Percentiles rank a stretch among this genome's conserved stretches.
phyloP scores from a whole-genome alignment of 2,329 filamentous ascomycete species.

The Madurella mycetomatis region DNA sequence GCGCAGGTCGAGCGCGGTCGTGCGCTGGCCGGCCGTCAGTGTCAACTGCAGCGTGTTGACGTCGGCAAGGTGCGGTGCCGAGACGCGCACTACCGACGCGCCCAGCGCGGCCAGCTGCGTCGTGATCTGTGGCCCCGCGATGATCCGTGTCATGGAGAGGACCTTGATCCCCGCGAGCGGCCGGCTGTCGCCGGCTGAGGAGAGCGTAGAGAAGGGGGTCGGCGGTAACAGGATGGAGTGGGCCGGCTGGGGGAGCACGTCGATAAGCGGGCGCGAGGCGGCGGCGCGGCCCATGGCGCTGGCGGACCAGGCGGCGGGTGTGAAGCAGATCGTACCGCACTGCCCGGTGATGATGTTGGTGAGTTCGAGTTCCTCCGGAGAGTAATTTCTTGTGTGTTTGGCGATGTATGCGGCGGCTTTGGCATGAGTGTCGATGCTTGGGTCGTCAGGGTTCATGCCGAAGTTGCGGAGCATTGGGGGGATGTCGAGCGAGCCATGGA shows the following conservation, averaged over 20 bases:
- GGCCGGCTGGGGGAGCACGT: conserved; percentile 30
- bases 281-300: conserved; percentile 42
- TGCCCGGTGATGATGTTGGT: conserved; percentile 38
- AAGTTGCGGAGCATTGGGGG: conserved; percentile 41
- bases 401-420: conserved; percentile 33
- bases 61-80: conserved; percentile 39
- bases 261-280: conserved; percentile 40
- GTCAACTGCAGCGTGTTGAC: conserved; percentile 38
- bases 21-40: conserved; percentile 45
- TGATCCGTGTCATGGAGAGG: conserved; percentile 46
- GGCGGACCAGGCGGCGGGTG: conserved; percentile 39
- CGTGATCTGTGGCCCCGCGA: conserved; percentile 44
- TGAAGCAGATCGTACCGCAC: conserved; percentile 42
- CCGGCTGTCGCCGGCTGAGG: conserved; percentile 24
- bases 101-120: conserved; percentile 40
- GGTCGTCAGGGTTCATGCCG: conserved; percentile 36
- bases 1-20: conserved; percentile 44
- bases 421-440: conserved; percentile 22
- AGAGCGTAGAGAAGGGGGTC: conserved; percentile 18
- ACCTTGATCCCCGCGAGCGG: conserved; percentile 46
- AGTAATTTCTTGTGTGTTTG: conserved; percentile 30
- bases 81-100: conserved; percentile 44
- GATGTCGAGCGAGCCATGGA: conserved; percentile 47
- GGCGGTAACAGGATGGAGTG: conserved; percentile 31
- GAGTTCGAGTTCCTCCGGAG: conserved; percentile 39